Evolutionary conservation across 495 filamentous ascomycete genomes (phyloP), one percentile per base, ranked within the genome.

Genomic region (Physcia stellaris): DNA sequence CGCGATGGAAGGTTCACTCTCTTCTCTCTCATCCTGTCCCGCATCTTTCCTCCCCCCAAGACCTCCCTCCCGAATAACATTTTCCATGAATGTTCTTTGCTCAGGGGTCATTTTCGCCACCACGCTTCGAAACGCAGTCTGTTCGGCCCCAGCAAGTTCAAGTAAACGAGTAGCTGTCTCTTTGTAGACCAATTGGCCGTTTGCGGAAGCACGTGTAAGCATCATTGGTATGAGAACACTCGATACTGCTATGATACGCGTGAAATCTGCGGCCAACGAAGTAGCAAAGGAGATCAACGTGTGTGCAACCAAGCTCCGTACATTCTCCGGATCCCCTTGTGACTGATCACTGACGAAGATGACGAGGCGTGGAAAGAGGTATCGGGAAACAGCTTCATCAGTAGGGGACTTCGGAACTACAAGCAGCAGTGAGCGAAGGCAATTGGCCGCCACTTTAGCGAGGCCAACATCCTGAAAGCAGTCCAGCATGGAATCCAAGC

Each of bases 371-470:
- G 90, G 86, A 18, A 88, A 64, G 4, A 95, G 64, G 50, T 78
- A 73, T 35, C 79, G 69, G 11, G 78, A 66, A 26, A 95, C 72
- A 18, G 75, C 70, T 46, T 85, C 74, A 47, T 90, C 80, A 2
- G 80, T 77, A 5, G 63, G 50, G 5, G 74, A 80, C 32, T 77
- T 75, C 0, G 73, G 59, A 5, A 58, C 66, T 5, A 75, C 66
- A 22, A 84, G 66, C 19, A 98, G 70, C 17, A 98, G 74, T 3
- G 85, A 85, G 30, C 87, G 76, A 36, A 83, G 68, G 56, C 90
- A 95, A 47, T 84, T 82, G 15, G 83, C 77, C 4, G 90, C 87
- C 24, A 94, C 83, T 47, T 82, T 93, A 19, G 83, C 79, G 10
- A 51, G 82, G 69, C 80, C 86, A 24, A 65, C 51, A 46, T 85